Evolutionary conservation across 2,329 filamentous ascomycete genomes (phyloP), one percentile per base, ranked within the genome.

Genomic region (Cordyceps javanica): DNA sequence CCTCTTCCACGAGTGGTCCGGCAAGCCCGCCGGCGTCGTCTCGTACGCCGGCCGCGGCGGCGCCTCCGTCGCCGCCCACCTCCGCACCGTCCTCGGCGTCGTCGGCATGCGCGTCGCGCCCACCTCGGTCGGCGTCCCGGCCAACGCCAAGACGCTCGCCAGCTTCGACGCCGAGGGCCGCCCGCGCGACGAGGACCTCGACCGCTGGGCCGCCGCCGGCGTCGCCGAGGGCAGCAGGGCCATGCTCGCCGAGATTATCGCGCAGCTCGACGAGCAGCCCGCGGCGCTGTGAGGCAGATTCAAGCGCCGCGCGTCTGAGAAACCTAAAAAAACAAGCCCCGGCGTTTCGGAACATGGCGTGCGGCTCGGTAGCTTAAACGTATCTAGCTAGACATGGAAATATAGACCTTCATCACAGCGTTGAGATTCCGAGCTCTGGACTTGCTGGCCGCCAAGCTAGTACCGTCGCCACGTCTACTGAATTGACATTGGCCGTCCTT

Each of bases 1-100:
- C 65, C 73, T 85, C 8, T 75, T 73, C 60, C 67, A 82, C 64
- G 81, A 82, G 64, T 82, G 79, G 78, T 73, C 68, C 36, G 78
- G 76, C 13, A 83, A 83, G 65, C 77, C 80, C 0, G 73, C 73
- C 26, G 68, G 72, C 49, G 71, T 84, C 58, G 72, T 85, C 30
- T 78, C 72, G 60, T 84, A 83, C 67, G 81, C 82, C 7, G 73
- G 74, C 0, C 60, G 66, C 14, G 75, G 77, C 42, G 77, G 75
- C 32, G 52, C 51, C 34, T 48, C 48, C 3, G 44, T 41, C 38
- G 25, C 51, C 13, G 52, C 8, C 5, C 57, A 59, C 38, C 39
- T 59, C 25, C 51, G 52, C 44, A 23, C 42, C 32, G 32, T 55
- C 21, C 44, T 55, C 28, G 34, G 32, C 42, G 38, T 50, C 13